phyloP scores from a whole-genome alignment of 1,284 basidiomycete species.

The Ceratobasidium sp. region DNA sequence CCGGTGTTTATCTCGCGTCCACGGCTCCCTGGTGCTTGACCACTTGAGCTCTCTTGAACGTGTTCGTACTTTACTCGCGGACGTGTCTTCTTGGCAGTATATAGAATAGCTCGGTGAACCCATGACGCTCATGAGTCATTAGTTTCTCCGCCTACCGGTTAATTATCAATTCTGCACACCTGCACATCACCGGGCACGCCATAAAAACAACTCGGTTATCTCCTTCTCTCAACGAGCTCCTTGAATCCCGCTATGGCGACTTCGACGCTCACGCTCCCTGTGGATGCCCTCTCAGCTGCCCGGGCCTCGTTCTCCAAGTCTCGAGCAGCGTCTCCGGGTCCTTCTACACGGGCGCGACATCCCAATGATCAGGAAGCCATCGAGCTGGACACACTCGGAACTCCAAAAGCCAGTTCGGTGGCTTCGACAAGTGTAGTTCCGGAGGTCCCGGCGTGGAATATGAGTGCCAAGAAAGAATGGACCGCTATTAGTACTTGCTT shows the following conservation, averaged over 20 bases:
- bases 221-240: neutral
- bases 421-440: slow-evolving; percentile 1
- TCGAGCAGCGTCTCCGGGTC: slow-evolving; percentile 2
- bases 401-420: neutral
- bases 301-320: slow-evolving; percentile 19
- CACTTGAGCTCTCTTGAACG: slow-evolving; percentile 4
- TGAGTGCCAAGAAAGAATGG: slow-evolving; percentile 35
- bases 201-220: neutral
- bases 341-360: neutral
- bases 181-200: neutral
- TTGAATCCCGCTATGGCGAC: neutral
- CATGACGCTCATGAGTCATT: neutral
- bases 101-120: neutral
- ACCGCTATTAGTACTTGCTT: slow-evolving; percentile 34
- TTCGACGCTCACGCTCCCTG: slow-evolving; percentile 25
- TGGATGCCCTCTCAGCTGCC: neutral
- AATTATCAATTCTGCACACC: slow-evolving; percentile 8
- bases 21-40: neutral
- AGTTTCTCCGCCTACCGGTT: slow-evolving; percentile 14
- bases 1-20: neutral
- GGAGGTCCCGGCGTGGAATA: slow-evolving; percentile 10
- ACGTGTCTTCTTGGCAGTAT: neutral
- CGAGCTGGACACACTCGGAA: slow-evolving; percentile 18
- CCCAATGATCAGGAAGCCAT: slow-evolving; percentile 28
- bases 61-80: neutral